phyloP scores from a whole-genome alignment of 2,329 filamentous ascomycete species.

The Fonsecaea monophora region DNA sequence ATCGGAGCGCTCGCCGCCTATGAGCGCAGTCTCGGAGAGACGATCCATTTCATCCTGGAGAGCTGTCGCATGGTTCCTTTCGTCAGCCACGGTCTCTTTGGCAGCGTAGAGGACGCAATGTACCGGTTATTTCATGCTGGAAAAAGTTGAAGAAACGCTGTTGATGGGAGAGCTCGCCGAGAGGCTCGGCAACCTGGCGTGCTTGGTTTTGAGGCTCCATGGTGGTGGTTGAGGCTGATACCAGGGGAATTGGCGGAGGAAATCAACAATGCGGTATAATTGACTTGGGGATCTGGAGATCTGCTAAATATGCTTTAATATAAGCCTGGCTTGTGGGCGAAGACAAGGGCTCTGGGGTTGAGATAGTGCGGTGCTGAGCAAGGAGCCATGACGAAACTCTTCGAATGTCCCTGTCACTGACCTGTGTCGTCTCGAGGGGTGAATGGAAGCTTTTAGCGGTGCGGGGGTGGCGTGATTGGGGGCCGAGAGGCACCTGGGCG shows the following conservation, averaged over 20 bases:
- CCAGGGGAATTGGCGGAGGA: neutral
- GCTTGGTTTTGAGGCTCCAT: conserved; percentile 21
- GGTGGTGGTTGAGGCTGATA: conserved; percentile 1
- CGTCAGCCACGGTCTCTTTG: conserved; percentile 2
- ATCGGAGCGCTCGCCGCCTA: conserved; percentile 78
- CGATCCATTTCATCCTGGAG: conserved; percentile 77
- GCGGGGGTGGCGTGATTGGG: conserved; percentile 1
- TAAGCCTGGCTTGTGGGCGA: neutral
- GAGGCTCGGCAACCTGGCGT: conserved; percentile 3
- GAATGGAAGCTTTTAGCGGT: neutral
- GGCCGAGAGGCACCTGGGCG: neutral
- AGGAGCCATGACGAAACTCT: conserved; percentile 2
- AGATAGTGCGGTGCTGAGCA: neutral
- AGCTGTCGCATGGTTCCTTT: conserved; percentile 55
- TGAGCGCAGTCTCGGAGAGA: conserved; percentile 66
- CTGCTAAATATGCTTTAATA: neutral
- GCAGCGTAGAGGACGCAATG: conserved; percentile 21
- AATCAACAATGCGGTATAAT: neutral
- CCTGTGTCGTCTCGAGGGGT: neutral
- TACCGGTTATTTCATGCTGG: conserved; percentile 74
- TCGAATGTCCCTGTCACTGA: neutral
- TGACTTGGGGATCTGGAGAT: conserved; percentile 3
- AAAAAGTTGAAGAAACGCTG: conserved; percentile 87
- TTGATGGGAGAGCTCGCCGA: conserved; percentile 58
- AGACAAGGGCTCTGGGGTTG: neutral